Evolutionary conservation across 2,329 filamentous ascomycete genomes (phyloP).

Genomic region (Aureobasidium mangrovei): DNA sequence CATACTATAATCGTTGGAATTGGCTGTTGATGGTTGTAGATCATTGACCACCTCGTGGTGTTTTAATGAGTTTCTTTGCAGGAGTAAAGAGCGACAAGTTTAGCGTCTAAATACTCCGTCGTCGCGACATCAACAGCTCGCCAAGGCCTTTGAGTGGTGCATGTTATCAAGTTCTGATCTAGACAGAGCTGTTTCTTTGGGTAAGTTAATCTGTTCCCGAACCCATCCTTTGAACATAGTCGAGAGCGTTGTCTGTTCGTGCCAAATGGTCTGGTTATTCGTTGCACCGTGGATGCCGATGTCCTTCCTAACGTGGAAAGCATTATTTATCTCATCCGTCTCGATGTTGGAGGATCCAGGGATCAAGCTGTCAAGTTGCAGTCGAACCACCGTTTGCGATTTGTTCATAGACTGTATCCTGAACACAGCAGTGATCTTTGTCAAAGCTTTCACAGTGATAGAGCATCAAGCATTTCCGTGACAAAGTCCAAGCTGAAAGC

Average conservation of each 20-base stretch:
- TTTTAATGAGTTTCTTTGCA: too few species aligned
- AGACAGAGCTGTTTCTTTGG: too few species aligned
- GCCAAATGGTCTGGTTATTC: constrained; percentile 41
- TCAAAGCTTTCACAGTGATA: not conserved
- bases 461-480: constrained; percentile 21
- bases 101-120: too few species aligned
- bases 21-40: too few species aligned
- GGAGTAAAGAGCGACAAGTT: too few species aligned
- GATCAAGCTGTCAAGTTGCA: not conserved
- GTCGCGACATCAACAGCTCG: too few species aligned
- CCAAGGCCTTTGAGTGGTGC: too few species aligned
- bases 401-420: constrained; percentile 78
- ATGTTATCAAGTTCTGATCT: too few species aligned
- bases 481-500: too few species aligned
- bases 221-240: not conserved
- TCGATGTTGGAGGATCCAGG: constrained; percentile 21
- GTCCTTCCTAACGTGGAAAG: constrained; percentile 63
- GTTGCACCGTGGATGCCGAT: constrained; percentile 43
- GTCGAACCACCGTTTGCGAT: constrained; percentile 47
- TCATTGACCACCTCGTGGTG: too few species aligned
- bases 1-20: too few species aligned
- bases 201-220: too few species aligned
- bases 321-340: constrained; percentile 55
- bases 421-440: constrained; percentile 52
- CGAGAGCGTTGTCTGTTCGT: constrained; percentile 56